Base-by-base conservation (phyloP, 2,329 filamentous ascomycete genomes). In the Hymenoscyphus salicellus region DNA sequence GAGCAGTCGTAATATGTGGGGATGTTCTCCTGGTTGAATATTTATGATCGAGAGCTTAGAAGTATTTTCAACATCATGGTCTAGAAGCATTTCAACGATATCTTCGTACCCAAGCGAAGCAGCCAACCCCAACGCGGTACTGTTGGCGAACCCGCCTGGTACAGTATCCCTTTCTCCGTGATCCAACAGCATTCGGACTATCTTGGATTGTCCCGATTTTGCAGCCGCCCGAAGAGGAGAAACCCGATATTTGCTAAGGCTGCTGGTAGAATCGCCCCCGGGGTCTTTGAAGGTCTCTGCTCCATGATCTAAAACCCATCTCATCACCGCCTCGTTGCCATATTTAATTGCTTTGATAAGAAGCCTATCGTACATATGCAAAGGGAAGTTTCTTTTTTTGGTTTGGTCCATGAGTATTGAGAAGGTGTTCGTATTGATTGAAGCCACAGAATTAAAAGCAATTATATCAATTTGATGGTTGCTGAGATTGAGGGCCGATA, bases 201-300 rank as follows among this genome's bases (percentile, higher is more conserved):
- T 20, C n/a, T 41, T 58, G 5, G 56, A 14, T 14, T n/a, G 16
- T 14, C 56, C 56, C 17, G 14, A 20, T 11, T 38, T 17, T 5
- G 56, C 56, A n/a, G 56, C 56, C n/a, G 36, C 36, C 5, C 36
- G 56, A 23, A 58, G 33, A 23, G 30, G 33, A 36, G 56, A 58
- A 20, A 23, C 20, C 1, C 36, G 7, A 38, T 14, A 38, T 16
- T 38, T 38, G 10, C 8, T 38, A 38, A 2, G 32, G 2, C 10
- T 11, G 32, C 8, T 33, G 32, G 32, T 33, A 7, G 32, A 38
- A 16, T 38, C 11, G 8, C 5, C 3, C 1, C 8, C 14, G 2
- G 7, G 5, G n/a, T 17, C 11, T n/a, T 10, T 26, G 8, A n/a
- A 17, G 30, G 16, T 38, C 11, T 58, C 56, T 8, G 36, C 32